Evolutionary conservation across 2,329 filamentous ascomycete genomes (phyloP).

Genomic region (Xylariaceae sp.): DNA sequence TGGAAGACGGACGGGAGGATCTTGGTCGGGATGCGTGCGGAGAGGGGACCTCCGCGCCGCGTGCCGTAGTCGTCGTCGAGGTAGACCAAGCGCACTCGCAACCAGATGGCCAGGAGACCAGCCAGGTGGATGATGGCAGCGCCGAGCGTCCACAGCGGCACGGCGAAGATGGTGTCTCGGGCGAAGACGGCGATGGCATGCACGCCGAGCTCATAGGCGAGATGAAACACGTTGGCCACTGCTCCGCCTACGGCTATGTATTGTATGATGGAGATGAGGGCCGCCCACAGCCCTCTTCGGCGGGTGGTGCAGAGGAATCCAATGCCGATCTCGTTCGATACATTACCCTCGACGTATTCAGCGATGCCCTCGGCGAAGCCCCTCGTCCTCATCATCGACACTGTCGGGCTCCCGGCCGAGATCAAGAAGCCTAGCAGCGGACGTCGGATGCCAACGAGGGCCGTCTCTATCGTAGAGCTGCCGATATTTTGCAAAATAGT

Average conservation of each 20-base stretch:
- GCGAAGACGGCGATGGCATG: slow-evolving; percentile 24
- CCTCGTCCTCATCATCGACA: slow-evolving; percentile 14
- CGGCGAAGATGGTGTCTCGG: slow-evolving; percentile 19
- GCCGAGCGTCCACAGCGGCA: slow-evolving; percentile 25
- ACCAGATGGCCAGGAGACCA: slow-evolving; percentile 12
- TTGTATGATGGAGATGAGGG: slow-evolving; percentile 11
- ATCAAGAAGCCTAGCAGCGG: slow-evolving; percentile 18
- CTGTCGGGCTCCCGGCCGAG: slow-evolving; percentile 17
- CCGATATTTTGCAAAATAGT: slow-evolving; percentile 19
- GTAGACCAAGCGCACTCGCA: slow-evolving; percentile 13
- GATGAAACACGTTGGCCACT: slow-evolving; percentile 23
- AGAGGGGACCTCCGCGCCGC: slow-evolving; percentile 2
- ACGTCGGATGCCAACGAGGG: slow-evolving; percentile 13
- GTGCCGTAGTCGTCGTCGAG: slow-evolving; percentile 2
- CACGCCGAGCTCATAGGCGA: slow-evolving; percentile 24
- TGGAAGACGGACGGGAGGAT: slow-evolving; percentile 20
- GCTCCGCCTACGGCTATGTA: slow-evolving; percentile 21
- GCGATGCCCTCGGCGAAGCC: slow-evolving; percentile 10
- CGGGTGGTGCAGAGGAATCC: slow-evolving; percentile 6
- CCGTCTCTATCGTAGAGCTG: slow-evolving; percentile 17
- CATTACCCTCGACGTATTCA: slow-evolving; percentile 7
- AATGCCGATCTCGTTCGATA: slow-evolving; percentile 6
- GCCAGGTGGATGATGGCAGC: slow-evolving; percentile 21
- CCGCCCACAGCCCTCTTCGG: slow-evolving; percentile 2
- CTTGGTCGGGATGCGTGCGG: slow-evolving; percentile 15